Percentiles rank a stretch among this genome's conserved stretches.
Conservation (phyloP, 805 yeast genomes). For the Torulaspora maleeae region DNA sequence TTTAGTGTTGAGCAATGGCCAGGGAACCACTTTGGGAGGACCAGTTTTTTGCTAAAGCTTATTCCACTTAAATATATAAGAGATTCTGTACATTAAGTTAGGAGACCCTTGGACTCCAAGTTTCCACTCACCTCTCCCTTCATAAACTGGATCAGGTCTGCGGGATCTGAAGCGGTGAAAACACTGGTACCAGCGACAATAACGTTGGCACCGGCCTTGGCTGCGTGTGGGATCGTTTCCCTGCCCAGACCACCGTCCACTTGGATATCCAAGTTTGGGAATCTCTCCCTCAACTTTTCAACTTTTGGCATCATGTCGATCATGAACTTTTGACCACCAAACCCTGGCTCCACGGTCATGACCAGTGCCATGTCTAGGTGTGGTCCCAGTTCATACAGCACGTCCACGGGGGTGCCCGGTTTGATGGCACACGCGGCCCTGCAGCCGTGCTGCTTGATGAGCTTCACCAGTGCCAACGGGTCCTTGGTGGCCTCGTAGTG, state of each 20-base stretch:
- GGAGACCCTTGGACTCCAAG: slow-evolving; percentile 44
- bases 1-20: slow-evolving; percentile 47
- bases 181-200: slow-evolving; percentile 97
- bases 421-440: slow-evolving; percentile 91
- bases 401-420: slow-evolving; percentile 88
- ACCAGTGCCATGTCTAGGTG: slow-evolving; percentile 89
- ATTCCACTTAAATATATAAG: slow-evolving; percentile 8
- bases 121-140: slow-evolving; percentile 55
- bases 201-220: slow-evolving; percentile 96
- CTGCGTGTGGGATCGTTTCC: slow-evolving; percentile 79
- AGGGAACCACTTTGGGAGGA: slow-evolving; percentile 83
- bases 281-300: slow-evolving; percentile 61
- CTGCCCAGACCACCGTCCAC: slow-evolving; percentile 96
- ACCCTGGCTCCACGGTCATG: slow-evolving; percentile 99
- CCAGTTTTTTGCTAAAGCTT: slow-evolving; percentile 47
- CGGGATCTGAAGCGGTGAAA: slow-evolving; percentile 78
- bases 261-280: slow-evolving; percentile 80
- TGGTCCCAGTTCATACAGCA: slow-evolving; percentile 66
- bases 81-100: slow-evolving; percentile 10
- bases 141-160: slow-evolving; percentile 64
- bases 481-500: slow-evolving; percentile 89
- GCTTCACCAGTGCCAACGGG: slow-evolving; percentile 66
- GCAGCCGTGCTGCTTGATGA: slow-evolving; percentile 77
- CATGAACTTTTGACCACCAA: slow-evolving; percentile 98
- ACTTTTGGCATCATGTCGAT: slow-evolving; percentile 95